Percentiles rank a stretch among this genome's conserved stretches.
phyloP scores from a whole-genome alignment of 805 yeast genomes.

The Kuraishia borneana region DNA sequence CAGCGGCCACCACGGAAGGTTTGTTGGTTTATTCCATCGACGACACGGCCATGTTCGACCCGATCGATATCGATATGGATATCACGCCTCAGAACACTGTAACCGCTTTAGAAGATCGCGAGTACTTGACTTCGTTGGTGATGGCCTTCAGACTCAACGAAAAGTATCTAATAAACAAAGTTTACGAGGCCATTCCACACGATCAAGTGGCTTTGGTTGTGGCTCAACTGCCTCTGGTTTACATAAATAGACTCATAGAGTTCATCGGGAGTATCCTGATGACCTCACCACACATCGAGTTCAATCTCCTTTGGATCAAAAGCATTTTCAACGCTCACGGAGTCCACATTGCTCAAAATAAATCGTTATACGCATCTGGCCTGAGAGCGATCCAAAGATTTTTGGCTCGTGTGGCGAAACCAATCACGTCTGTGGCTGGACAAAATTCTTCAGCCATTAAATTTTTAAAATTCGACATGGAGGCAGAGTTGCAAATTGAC shows the following conservation, averaged over 20 bases:
- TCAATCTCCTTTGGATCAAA: constrained; percentile 72
- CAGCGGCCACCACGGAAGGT: constrained; percentile 95
- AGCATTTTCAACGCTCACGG: constrained; percentile 67
- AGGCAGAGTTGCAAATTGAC: no score
- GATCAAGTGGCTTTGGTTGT: constrained; percentile 59
- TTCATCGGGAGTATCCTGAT: constrained; percentile 60
- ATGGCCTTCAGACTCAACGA: constrained; percentile 95
- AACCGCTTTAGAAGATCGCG: constrained; percentile 46
- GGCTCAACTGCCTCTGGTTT: constrained; percentile 65
- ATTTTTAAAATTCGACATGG: no score
- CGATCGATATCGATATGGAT: constrained; percentile 88
- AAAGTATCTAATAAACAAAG: constrained; percentile 52
- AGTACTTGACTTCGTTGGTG: constrained; percentile 67
- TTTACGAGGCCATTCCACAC: constrained; percentile 65
- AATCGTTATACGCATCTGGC: constrained; percentile 50
- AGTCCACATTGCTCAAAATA: constrained; percentile 49
- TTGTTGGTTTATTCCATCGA: constrained; percentile 73
- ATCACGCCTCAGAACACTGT: constrained; percentile 73
- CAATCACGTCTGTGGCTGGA: constrained; percentile 48
- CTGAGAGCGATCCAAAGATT: constrained; percentile 68
- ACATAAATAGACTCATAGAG: constrained; percentile 52
- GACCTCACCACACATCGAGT: constrained; percentile 78
- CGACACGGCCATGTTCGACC: constrained; percentile 70
- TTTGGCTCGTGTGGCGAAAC: constrained; percentile 63
- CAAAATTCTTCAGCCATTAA: no score